A percentile compares a stretch with the other conserved stretches of the same genome.
Conservation (phyloP, 2,329 filamentous ascomycete species). For the Dryadomyces sulphureus region DNA sequence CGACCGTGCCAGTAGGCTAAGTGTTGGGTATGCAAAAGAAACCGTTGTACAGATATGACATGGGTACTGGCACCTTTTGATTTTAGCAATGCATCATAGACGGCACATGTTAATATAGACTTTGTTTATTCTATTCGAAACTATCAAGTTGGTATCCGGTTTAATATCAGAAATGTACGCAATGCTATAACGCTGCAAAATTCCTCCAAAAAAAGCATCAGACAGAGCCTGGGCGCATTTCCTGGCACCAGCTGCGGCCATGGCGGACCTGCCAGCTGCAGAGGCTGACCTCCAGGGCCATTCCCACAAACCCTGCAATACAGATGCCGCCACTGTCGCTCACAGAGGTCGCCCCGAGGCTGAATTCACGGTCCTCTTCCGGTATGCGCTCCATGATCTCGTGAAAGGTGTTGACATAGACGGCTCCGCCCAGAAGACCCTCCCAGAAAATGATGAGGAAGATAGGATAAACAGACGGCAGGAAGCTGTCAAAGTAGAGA, state of each 20-base stretch:
- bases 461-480: conserved; percentile 75
- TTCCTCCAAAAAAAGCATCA: not conserved
- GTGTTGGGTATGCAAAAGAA: not conserved
- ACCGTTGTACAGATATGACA: not conserved
- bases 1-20: not conserved
- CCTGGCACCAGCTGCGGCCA: conserved; percentile 60
- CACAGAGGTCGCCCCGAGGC: conserved; percentile 75
- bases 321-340: conserved; percentile 88
- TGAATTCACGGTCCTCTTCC: conserved; percentile 73
- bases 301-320: conserved; percentile 70
- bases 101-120: too few relatives aligned
- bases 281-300: conserved; percentile 64
- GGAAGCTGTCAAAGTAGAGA: conserved; percentile 49
- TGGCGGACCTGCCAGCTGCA: conserved; percentile 75
- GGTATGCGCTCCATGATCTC: conserved; percentile 79
- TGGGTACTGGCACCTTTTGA: not conserved
- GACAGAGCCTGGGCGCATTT: conserved; percentile 27
- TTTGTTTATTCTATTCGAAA: too few relatives aligned
- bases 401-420: conserved; percentile 93
- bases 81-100: not conserved
- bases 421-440: conserved; percentile 73
- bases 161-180: too few relatives aligned
- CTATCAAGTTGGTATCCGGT: too few relatives aligned
- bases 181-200: not conserved
- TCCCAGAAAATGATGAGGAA: conserved; percentile 88